phyloP scores from a whole-genome alignment of 352 stramenopile species.

The Phytophthora pisi region DNA sequence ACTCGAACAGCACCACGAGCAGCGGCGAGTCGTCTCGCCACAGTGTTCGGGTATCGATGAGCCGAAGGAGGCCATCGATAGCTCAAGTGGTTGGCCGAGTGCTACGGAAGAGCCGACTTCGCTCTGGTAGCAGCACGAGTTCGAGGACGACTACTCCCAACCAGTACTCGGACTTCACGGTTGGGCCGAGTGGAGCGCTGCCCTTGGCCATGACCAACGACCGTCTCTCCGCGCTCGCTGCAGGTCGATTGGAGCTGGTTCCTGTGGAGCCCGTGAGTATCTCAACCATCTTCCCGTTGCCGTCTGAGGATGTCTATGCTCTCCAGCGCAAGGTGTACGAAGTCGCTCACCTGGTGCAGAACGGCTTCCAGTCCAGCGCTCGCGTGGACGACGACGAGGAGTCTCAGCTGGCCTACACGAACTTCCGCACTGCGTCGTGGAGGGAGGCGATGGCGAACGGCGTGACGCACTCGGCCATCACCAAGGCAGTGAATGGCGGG shows the following conservation, averaged over 20 bases:
- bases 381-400: slow-evolving; percentile 66
- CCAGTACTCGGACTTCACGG: slow-evolving; percentile 44
- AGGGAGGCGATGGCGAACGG: slow-evolving; percentile 58
- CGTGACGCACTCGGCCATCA: slow-evolving; percentile 72
- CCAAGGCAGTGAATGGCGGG: slow-evolving; percentile 68
- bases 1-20: slow-evolving; percentile 44
- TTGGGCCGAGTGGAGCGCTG: slow-evolving; percentile 25
- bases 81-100: slow-evolving; percentile 40
- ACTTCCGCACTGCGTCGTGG: slow-evolving; percentile 68
- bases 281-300: slow-evolving; percentile 77
- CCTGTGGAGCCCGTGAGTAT: slow-evolving; percentile 70
- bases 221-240: slow-evolving; percentile 38
- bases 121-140: slow-evolving; percentile 34
- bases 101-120: slow-evolving; percentile 40
- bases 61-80: slow-evolving; percentile 40
- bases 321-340: slow-evolving; percentile 81
- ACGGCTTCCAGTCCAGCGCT: slow-evolving; percentile 70
- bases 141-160: slow-evolving; percentile 38
- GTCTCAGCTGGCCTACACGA: slow-evolving; percentile 72
- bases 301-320: slow-evolving; percentile 72
- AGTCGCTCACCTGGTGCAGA: slow-evolving; percentile 72
- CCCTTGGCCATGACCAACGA: slow-evolving; percentile 35
- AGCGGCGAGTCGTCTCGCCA: slow-evolving; percentile 39
- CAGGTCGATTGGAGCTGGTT: slow-evolving; percentile 47
- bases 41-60: slow-evolving; percentile 32